These are phyloP conservation scores for Reticulascus tulasneorum DNA, from an alignment of 2,329 filamentous ascomycete species.

Conservation along the genomic window DNA sequence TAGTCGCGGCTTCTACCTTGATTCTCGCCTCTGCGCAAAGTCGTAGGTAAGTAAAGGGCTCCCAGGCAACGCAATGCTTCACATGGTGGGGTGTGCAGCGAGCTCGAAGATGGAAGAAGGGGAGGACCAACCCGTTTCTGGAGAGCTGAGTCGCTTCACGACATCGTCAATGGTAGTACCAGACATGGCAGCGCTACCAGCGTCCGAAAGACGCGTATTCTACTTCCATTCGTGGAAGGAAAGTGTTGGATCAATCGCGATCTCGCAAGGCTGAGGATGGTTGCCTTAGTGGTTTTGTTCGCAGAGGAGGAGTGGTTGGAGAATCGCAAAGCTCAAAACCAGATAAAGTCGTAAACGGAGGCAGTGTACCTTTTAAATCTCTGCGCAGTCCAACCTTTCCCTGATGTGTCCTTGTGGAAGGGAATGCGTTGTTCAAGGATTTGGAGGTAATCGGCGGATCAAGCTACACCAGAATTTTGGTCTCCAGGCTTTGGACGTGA, in stretches of 20 bases:
- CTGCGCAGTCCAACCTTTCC: too few relatives aligned
- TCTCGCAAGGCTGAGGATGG: conserved; percentile 8
- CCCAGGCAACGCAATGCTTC: conserved; percentile 4
- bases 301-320: background rate
- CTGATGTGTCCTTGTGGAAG: too few relatives aligned
- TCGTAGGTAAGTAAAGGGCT: conserved; percentile 10
- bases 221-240: conserved; percentile 30
- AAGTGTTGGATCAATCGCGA: conserved; percentile 15
- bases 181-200: conserved; percentile 56
- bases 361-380: too few relatives aligned
- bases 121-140: conserved; percentile 48
- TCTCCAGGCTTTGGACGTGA: conserved; percentile 10
- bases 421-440: too few relatives aligned
- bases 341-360: too few relatives aligned
- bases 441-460: too few relatives aligned
- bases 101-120: background rate
- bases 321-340: conserved; percentile 4
- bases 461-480: too few relatives aligned
- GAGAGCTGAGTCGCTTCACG: conserved; percentile 54
- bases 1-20: conserved; percentile 77
- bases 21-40: conserved; percentile 65
- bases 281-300: conserved; percentile 12
- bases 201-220: conserved; percentile 29
- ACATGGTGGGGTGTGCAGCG: conserved; percentile 3
- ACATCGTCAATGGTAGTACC: conserved; percentile 59